Base-by-base conservation (phyloP, 2,329 filamentous ascomycete species). In the Aspergillus pseudoglaucus region DNA sequence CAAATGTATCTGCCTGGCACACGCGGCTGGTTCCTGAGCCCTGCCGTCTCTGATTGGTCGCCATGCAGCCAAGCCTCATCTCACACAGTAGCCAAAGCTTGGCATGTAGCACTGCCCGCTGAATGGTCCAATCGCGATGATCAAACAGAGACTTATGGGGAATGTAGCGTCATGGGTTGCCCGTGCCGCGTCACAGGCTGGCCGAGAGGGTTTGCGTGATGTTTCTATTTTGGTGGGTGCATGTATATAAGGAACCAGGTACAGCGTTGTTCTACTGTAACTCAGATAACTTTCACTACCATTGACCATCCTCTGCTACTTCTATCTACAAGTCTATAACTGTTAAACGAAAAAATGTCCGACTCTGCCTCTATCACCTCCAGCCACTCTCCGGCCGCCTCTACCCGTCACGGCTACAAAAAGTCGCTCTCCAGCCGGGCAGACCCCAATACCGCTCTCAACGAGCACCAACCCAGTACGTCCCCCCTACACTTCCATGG, bases 401-500 rank as follows among this genome's bases (percentile, higher is more conserved):
- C 33, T 9, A 17, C 57, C n/a, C 49, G 54, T 3, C 52, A 58
- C 6, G 53, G 53, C 47, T 55, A 50, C 23, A 60, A 52, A 35
- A 49, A 59, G 43, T 58, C 60, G 14, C 45, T 89, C 58, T 83
- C 87, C 57, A 84, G 78, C 66, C 94, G 93, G 75, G 86, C 89
- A 30, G 89, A 95, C 67, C 90, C 90, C 30, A 89, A 86, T 53
- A 73, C 88, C 67, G 90, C 90, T 54, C 85, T 95, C 67, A 84
- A 78, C 55, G 90, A 95, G 71, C 82, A 81, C 47, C 88, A 95
- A 68, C 90, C 90, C 53, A 80, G 90, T 95, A 75, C 60, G 87
- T 79, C 47, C 30, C 14, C 5, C 37, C n/a, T 39, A 25, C 35
- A 7, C 15, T 41, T 32, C 25, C 38, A 9, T 45, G 47, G 18